These are phyloP conservation scores for Copromyces sp. DNA, from an alignment of 495 filamentous ascomycete genomes.

Conservation along the genomic window DNA sequence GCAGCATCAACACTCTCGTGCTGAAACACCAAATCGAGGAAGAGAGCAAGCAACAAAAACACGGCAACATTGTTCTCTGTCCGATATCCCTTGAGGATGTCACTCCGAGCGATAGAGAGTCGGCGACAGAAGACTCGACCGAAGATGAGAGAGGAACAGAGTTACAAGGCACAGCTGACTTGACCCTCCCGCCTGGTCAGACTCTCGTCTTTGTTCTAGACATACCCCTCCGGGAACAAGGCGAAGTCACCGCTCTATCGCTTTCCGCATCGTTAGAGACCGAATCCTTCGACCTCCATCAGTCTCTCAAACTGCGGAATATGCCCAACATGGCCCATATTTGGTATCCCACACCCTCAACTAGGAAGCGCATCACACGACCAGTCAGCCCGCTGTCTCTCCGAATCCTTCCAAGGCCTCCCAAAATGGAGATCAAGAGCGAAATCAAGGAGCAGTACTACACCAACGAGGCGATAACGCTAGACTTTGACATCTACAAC, in stretches of 20 bases:
- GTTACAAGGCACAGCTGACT: constrained; percentile 48
- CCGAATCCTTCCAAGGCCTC: constrained; percentile 77
- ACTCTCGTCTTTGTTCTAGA: constrained; percentile 62
- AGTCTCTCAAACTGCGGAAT: constrained; percentile 46
- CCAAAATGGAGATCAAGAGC: constrained; percentile 71
- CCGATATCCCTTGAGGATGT: constrained; percentile 6
- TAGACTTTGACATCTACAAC: constrained; percentile 66
- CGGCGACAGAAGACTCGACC: constrained; percentile 17
- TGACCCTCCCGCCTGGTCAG: constrained; percentile 59
- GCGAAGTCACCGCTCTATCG: constrained; percentile 55
- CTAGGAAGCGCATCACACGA: constrained; percentile 38
- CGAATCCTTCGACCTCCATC: constrained; percentile 57
- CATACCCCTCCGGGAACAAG: constrained; percentile 69
- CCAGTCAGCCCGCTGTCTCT: constrained; percentile 37
- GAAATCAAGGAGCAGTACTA: constrained; percentile 63
- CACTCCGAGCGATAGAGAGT: constrained; percentile 12
- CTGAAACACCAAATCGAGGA: constrained; percentile 26
- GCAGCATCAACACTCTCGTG: constrained; percentile 51
- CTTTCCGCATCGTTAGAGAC: constrained; percentile 53
- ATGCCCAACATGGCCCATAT: constrained; percentile 24
- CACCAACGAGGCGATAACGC: constrained; percentile 59
- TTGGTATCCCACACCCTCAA: constrained; percentile 47
- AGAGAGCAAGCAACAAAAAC: constrained; percentile 1
- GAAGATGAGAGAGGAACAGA: constrained; percentile 12
- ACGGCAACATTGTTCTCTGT: constrained; percentile 5